A percentile compares a stretch with the other conserved stretches of the same genome.
These are phyloP conservation scores for Salmacisia buchloeana DNA, from an alignment of 1,284 basidiomycete species.

Conservation along the genomic window DNA sequence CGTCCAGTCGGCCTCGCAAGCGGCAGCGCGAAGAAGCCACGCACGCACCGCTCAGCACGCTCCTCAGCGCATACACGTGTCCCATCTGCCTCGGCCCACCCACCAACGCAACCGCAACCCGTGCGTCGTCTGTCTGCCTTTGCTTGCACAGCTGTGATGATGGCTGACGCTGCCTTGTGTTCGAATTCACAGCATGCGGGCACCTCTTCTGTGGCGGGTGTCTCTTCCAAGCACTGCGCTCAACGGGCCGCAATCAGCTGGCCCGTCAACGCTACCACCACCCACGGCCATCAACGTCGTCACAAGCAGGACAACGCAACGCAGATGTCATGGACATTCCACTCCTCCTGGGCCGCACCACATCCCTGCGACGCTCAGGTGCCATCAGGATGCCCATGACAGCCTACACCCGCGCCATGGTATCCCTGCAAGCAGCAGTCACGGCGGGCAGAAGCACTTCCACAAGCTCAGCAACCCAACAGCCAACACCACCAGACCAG, in stretches of 20 bases:
- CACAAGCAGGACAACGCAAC: no score
- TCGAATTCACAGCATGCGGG: constrained; percentile 36
- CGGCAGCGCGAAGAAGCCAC: background rate
- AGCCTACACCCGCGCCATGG: no score
- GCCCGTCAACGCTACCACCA: background rate
- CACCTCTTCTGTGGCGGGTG: constrained; percentile 46
- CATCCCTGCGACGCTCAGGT: no score
- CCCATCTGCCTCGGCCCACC: constrained; percentile 44
- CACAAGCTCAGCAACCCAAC: no score
- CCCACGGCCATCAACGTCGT: no score
- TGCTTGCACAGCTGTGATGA: background rate
- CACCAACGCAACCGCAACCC: constrained; percentile 11
- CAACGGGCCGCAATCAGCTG: background rate
- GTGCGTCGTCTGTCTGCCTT: background rate
- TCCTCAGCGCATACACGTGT: constrained; percentile 25
- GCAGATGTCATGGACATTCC: no score
- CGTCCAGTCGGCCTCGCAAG: background rate
- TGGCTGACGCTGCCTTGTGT: background rate
- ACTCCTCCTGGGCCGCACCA: no score
- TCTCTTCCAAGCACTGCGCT: constrained; percentile 35
- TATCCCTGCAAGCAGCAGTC: no score
- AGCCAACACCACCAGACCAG: no score
- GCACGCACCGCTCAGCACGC: background rate
- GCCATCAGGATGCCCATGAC: no score
- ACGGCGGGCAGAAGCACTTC: no score